Conservation (phyloP, 176 grass and related monocot genomes). For the Microstegium vimineum region DNA sequence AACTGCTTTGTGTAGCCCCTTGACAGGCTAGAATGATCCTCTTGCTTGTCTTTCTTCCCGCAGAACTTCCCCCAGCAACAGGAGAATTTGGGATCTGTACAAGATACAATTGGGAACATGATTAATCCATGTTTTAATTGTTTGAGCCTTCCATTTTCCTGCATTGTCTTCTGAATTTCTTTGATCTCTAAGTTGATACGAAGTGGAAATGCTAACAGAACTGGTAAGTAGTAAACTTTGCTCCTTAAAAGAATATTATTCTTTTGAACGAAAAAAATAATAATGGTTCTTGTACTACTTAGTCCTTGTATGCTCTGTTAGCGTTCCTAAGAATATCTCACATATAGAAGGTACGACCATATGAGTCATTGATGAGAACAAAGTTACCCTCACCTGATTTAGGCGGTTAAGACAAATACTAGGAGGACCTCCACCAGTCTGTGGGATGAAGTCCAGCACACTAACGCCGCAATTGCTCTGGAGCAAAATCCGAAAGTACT, state of each 20-base stretch:
- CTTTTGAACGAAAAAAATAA: too few species aligned
- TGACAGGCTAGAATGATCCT: conserved; percentile 81
- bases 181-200: neutral
- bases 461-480: conserved; percentile 94
- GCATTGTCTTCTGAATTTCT: too few species aligned
- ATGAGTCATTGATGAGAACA: neutral
- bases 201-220: neutral
- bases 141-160: too few species aligned
- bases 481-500: conserved; percentile 79
- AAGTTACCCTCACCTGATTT: conserved; percentile 61
- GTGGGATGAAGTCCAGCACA: conserved; percentile 78
- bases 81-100: conserved; percentile 81
- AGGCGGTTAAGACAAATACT: conserved; percentile 82
- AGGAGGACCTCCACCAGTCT: conserved; percentile 37
- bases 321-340: neutral
- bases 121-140: conserved; percentile 17
- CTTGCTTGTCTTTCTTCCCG: conserved; percentile 65
- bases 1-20: conserved; percentile 63
- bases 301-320: neutral
- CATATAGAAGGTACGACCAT: too few species aligned
- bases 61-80: conserved; percentile 52
- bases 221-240: neutral
- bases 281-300: neutral
- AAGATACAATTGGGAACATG: conserved; percentile 7
- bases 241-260: neutral